Evolutionary conservation across 257 asterid species (phyloP), one percentile per base, ranked within the genome.

Genomic region (Ilex aquifolium): DNA sequence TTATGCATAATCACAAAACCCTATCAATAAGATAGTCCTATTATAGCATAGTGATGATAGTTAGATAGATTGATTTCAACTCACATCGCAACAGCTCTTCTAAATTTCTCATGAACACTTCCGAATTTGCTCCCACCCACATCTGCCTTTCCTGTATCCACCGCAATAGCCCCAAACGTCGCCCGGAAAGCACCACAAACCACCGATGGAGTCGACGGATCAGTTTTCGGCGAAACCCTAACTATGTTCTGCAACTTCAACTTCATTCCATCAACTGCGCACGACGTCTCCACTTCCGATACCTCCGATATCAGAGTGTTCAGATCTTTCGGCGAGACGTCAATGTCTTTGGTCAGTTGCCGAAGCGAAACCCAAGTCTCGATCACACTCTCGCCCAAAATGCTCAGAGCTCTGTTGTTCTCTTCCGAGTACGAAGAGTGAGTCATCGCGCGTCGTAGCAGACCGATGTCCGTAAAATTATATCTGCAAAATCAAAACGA

Each of bases 171-270:
- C 66, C 95, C 96, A 57, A 85, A 82, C 49, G 83, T 69, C 46
- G 95, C 90, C 63, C 95, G 84, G 56, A 78, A 82, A 29, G 96
- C 95, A 17, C 92, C 95, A 62, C 96, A 88, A 27, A 88, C 83
- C 59, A 88, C 95, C 4, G 83, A 46, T 13, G 95, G 84, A 32
- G 88, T 32, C 0, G 95, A 70, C 16, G 72, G 76, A 68, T 82
- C 69, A n/a, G 90, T 82, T 64, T 80, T 83, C 44, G 30, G 65
- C 0, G 96, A 79, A n/a, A 79, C 91, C 70, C 96, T 82, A 62
- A 88, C 68, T 46, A 82, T 73, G 69, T 82, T 85, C 72, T 85
- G 84, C 76, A 88, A 66, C 59, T 86, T 82, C 36, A 88, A 73
- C 21, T 71, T 77, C 32, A 42, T 67, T 0, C 96, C 96, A 27